A percentile compares a stretch with the other conserved stretches of the same genome.
Evolutionary conservation across 768 basidiomycete species (phyloP).

Genomic region (Lentinula raphanica): DNA sequence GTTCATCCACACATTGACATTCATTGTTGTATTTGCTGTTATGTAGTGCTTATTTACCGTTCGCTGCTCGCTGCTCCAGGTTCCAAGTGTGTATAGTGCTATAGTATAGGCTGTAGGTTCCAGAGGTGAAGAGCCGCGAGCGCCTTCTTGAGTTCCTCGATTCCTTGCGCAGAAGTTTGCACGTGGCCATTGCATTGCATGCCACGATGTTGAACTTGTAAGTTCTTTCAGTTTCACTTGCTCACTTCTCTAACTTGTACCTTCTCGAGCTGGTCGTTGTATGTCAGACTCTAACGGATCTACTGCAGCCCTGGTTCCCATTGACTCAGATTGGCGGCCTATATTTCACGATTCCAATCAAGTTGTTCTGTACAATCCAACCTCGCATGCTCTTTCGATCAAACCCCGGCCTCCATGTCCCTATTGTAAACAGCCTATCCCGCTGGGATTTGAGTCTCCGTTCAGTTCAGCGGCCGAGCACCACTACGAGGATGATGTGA

Average conservation of each 20-base stretch:
- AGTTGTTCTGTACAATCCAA: slow-evolving; percentile 83
- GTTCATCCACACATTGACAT: neutral
- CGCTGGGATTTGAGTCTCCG: slow-evolving; percentile 33
- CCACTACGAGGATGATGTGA: neutral
- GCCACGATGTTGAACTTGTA: too few species aligned
- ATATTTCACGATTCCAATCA: slow-evolving; percentile 78
- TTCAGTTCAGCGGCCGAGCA: slow-evolving; percentile 1
- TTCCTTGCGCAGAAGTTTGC: too few species aligned
- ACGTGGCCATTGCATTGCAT: too few species aligned
- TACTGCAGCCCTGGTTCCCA: slow-evolving; percentile 13
- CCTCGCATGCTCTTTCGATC: slow-evolving; percentile 76
- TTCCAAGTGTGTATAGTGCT: too few species aligned
- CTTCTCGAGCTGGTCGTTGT: neutral
- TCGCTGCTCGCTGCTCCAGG: neutral
- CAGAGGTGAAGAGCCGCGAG: too few species aligned
- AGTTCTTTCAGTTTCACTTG: neutral
- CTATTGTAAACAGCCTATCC: slow-evolving; percentile 65
- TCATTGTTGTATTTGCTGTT: neutral
- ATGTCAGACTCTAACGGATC: neutral
- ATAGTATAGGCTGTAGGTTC: too few species aligned
- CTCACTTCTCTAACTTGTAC: neutral
- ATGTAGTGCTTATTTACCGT: neutral
- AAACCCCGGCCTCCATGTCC: slow-evolving; percentile 47
- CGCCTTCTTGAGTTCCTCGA: too few species aligned
- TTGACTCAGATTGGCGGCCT: slow-evolving; percentile 57